Conservation (phyloP, 306 rosid genomes). For the Cicer chorassanicum region DNA sequence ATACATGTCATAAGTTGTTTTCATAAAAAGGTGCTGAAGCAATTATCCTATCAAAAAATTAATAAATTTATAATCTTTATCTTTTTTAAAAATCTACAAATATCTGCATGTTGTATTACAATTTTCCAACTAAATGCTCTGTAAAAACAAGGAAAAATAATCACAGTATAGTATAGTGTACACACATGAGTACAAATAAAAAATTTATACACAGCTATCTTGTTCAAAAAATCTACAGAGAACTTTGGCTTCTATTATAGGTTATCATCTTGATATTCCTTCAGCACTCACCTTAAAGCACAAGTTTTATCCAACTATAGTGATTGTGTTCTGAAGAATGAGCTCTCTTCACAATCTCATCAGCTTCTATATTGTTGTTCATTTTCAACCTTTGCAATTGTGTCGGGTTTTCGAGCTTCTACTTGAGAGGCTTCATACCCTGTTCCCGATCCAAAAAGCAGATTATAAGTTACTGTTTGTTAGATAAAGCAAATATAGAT, state of each 20-base stretch:
- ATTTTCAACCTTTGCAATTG: neutral
- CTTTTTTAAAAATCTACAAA: conserved; percentile 10
- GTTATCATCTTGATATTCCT: conserved; percentile 30
- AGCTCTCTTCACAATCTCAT: neutral
- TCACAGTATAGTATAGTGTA: neutral
- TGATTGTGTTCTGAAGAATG: conserved; percentile 11
- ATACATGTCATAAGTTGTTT: no score
- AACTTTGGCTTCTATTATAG: conserved; percentile 23
- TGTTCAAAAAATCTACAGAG: conserved; percentile 15
- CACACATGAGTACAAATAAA: neutral
- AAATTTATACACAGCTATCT: neutral
- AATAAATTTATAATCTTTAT: conserved; percentile 11
- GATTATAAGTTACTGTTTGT: conserved; percentile 35
- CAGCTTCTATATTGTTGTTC: conserved; percentile 35
- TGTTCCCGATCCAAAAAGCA: conserved; percentile 42
- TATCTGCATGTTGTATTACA: conserved; percentile 17
- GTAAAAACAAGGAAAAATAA: conserved; percentile 12
- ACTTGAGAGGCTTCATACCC: conserved; percentile 74
- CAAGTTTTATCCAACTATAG: conserved; percentile 14
- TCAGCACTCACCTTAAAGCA: conserved; percentile 24
- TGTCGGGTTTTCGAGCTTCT: conserved; percentile 32
- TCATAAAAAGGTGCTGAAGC: neutral
- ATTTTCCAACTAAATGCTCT: conserved; percentile 10
- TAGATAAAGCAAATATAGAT: conserved; percentile 35
- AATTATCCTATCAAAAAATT: conserved; percentile 15